Evolutionary conservation across 371 early-diverging fungal species (phyloP).

Genomic region (Mortierella sp.): DNA sequence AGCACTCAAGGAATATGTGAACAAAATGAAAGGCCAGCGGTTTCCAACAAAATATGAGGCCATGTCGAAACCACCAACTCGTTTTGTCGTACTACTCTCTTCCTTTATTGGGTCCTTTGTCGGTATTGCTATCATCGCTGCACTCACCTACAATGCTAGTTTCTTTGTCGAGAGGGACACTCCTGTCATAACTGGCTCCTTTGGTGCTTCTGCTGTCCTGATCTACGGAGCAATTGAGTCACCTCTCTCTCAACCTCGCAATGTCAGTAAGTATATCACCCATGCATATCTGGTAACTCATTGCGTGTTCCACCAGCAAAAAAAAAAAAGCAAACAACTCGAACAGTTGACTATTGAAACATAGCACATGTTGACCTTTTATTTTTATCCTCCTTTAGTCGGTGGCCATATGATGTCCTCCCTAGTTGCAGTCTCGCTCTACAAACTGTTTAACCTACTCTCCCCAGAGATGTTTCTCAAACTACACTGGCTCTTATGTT

Average conservation of each 20-base stretch:
- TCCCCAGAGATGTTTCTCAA: slow-evolving; percentile 49
- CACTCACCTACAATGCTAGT: slow-evolving; percentile 35
- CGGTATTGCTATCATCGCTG: slow-evolving; percentile 39
- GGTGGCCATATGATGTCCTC: slow-evolving; percentile 75
- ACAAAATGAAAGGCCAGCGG: slow-evolving; percentile 49
- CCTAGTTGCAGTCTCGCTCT: slow-evolving; percentile 72
- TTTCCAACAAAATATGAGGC: slow-evolving; percentile 24
- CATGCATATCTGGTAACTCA: too few species aligned
- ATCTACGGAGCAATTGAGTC: slow-evolving; percentile 78
- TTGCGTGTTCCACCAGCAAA: too few species aligned
- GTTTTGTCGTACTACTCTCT: slow-evolving; percentile 35
- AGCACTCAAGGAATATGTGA: slow-evolving; percentile 29
- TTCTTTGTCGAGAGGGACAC: slow-evolving; percentile 43
- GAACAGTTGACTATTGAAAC: too few species aligned
- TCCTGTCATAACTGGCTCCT: slow-evolving; percentile 48
- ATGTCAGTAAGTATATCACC: slow-evolving; percentile 57
- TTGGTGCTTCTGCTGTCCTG: slow-evolving; percentile 68
- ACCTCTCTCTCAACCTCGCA: slow-evolving; percentile 82
- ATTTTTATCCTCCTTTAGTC: slow-evolving; percentile 32
- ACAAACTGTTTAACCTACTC: slow-evolving; percentile 66
- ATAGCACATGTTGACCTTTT: too few species aligned
- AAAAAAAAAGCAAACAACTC: too few species aligned
- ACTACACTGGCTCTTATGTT: slow-evolving; percentile 76
- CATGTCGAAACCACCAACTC: slow-evolving; percentile 23
- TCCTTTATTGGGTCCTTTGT: slow-evolving; percentile 44